These are phyloP conservation scores for Posidonia australis DNA, from an alignment of 106 monocot species.

Conservation along the genomic window DNA sequence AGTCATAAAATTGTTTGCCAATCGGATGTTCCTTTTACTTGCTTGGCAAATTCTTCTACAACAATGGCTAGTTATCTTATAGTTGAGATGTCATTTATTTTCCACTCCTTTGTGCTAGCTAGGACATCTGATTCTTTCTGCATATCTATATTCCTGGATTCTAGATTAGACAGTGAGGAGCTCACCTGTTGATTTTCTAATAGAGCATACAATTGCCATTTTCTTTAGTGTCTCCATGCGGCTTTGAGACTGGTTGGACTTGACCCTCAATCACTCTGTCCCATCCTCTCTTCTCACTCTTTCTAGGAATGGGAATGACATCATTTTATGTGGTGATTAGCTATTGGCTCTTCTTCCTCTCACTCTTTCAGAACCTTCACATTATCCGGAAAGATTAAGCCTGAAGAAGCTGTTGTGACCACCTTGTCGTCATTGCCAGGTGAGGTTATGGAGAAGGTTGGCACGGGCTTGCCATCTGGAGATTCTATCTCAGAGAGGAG, in stretches of 20 bases:
- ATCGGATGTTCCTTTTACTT: no score
- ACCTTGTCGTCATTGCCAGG: conserved; percentile 94
- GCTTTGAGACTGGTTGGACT: conserved; percentile 93
- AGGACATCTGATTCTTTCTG: no score
- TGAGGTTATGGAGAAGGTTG: conserved; percentile 97
- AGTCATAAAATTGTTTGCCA: no score
- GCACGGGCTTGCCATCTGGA: conserved; percentile 84
- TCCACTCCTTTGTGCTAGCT: no score
- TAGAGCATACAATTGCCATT: no score
- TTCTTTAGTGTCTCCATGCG: conserved; percentile 22
- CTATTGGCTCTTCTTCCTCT: not conserved
- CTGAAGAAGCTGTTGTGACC: conserved; percentile 92
- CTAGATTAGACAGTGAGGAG: no score
- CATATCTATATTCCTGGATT: no score
- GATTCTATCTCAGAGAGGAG: conserved; percentile 95
- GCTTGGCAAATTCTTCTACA: no score
- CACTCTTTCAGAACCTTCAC: conserved; percentile 53
- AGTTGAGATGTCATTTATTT: no score
- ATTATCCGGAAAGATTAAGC: conserved; percentile 83
- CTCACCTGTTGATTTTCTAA: no score
- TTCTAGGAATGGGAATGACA: conserved; percentile 48
- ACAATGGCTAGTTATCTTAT: no score
- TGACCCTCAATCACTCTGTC: conserved; percentile 76
- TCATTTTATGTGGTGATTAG: not conserved
- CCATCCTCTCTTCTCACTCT: conserved; percentile 95